Conservation (phyloP, 2,329 filamentous ascomycete genomes). For the Mycosphaerella sp. region DNA sequence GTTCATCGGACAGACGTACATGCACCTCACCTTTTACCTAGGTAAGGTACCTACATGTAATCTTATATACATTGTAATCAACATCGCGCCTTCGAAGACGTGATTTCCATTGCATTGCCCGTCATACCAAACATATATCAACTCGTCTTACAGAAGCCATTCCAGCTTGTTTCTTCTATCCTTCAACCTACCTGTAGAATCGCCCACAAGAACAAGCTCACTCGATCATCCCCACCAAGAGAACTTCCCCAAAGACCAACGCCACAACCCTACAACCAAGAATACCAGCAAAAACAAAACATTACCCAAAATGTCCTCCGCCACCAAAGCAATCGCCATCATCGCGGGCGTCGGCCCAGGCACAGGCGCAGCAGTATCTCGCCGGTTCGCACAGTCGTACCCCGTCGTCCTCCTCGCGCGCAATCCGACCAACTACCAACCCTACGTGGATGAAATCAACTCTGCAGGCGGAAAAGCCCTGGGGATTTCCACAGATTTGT, state of each 20-base stretch:
- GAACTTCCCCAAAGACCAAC: no score
- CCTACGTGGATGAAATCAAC: constrained; percentile 65
- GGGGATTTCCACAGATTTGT: constrained; percentile 62
- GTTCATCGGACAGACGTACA: background rate
- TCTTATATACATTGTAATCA: no score
- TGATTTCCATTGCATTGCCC: no score
- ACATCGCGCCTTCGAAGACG: no score
- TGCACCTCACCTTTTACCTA: no score
- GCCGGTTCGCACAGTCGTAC: constrained; percentile 58
- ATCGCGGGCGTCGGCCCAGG: constrained; percentile 68
- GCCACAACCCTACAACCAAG: no score
- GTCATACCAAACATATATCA: no score
- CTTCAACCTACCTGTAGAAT: background rate
- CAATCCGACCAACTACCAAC: constrained; percentile 57
- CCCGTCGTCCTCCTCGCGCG: constrained; percentile 71
- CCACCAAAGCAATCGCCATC: constrained; percentile 53
- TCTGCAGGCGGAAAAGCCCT: constrained; percentile 61
- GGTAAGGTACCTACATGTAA: no score
- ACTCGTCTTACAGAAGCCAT: background rate
- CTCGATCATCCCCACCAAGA: no score
- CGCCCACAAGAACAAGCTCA: no score
- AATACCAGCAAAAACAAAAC: no score
- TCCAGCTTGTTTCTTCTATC: background rate
- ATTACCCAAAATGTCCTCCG: no score
- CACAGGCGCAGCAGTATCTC: constrained; percentile 57